These are phyloP conservation scores for Delonix regia DNA, from an alignment of 306 rosid species.

Conservation along the genomic window DNA sequence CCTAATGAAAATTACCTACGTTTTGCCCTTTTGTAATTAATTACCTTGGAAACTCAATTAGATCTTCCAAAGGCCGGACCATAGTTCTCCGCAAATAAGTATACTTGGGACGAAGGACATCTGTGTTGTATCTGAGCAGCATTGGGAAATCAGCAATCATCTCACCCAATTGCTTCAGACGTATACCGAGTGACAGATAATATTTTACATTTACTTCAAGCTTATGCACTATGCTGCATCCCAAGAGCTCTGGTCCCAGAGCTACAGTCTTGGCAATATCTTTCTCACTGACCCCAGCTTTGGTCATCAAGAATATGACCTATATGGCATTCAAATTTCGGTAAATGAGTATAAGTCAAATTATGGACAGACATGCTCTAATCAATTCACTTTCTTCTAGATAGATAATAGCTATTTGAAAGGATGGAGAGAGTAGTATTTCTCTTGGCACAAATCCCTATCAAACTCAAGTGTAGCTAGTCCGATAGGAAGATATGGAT, in stretches of 20 bases:
- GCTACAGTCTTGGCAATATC: conserved; percentile 84
- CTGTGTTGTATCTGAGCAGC: conserved; percentile 77
- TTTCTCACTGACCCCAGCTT: conserved; percentile 73
- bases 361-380: conserved; percentile 11
- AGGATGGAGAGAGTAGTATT: background rate
- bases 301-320: conserved; percentile 93
- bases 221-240: conserved; percentile 78
- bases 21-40: background rate
- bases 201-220: conserved; percentile 81
- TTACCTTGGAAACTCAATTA: conserved; percentile 91
- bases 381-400: background rate
- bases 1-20: background rate
- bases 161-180: conserved; percentile 64
- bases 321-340: conserved; percentile 45
- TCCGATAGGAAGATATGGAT: background rate
- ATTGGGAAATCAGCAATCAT: conserved; percentile 90
- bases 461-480: background rate
- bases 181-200: conserved; percentile 83
- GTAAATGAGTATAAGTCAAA: conserved; percentile 24
- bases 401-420: background rate
- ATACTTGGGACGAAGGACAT: conserved; percentile 86
- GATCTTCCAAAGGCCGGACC: conserved; percentile 79
- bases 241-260: conserved; percentile 88
- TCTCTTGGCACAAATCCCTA: background rate
- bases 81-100: conserved; percentile 75